Evolutionary conservation across 495 filamentous ascomycete species (phyloP), one percentile per base, ranked within the genome.

Genomic region (Penicillium cataractarum): DNA sequence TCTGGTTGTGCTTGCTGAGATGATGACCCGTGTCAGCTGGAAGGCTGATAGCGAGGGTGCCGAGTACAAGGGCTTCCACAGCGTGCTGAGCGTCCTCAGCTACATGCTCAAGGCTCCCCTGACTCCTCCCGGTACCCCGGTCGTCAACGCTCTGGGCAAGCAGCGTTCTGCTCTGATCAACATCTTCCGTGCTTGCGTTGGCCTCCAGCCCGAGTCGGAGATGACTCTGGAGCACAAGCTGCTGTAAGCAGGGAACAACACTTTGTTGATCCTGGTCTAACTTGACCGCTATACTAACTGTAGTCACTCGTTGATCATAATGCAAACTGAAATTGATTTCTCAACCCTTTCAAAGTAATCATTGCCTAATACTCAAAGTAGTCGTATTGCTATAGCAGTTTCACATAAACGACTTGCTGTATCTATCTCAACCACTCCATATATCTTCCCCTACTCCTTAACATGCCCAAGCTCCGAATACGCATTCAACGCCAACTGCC

Each of bases 191-290:
- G 96, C 96, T 55, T 98, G 96, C 69, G 89, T 99, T 73, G 95
- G 95, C 70, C 85, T 99, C 62, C 92, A 96, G 85, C 95, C 96
- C 24, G 95, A 99, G 86, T 95, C 89, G 53, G 95, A 99, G 76
- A 98, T 99, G 96, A 97, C 94, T 53, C 86, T 99, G 42, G 95
- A 99, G 86, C 95, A 99, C 83, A 99, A 98, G 89, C 85, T 98
- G 60, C 94, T 97, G 77, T 87, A 83, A 32, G 26, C n/a, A 15
- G 12, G 12, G 27, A n/a, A n/a, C 8, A n/a, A 4, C 4, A 26
- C 19, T 39, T 51, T 19, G 8, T n/a, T 50, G 46, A 49, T 19
- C 19, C 31, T 27, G 31, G 40, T 15, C n/a, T 40, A 13, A 13
- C 22, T 24, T 24, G 15, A 42, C 15, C 26, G 15, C n/a, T 15